A percentile compares a stretch with the other conserved stretches of the same genome.
These are phyloP conservation scores for Ciborinia camelliae DNA, from an alignment of 2,329 filamentous ascomycete genomes.

Conservation along the genomic window DNA sequence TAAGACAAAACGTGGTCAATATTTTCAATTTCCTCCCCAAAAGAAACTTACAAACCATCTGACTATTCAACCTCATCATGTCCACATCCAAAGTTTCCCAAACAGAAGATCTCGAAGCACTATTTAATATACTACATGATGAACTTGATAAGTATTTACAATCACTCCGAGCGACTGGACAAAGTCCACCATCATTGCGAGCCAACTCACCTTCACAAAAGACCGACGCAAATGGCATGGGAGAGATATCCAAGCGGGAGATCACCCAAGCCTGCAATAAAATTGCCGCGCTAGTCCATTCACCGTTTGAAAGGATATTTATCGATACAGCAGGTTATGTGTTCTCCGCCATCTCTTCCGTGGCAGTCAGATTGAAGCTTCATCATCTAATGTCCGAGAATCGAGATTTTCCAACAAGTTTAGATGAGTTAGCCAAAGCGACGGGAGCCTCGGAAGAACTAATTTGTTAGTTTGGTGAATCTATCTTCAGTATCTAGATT, in stretches of 20 bases:
- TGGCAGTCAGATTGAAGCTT: not conserved
- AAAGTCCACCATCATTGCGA: not conserved
- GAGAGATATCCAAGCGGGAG: not conserved
- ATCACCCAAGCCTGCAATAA: not conserved
- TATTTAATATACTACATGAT: not conserved
- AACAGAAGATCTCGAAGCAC: not conserved
- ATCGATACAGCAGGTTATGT: not conserved
- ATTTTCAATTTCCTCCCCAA: not conserved
- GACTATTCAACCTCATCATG: not conserved
- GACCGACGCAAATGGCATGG: too few species aligned
- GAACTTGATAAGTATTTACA: not conserved
- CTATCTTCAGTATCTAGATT: too few species aligned
- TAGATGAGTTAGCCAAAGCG: not conserved
- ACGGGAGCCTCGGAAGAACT: not conserved
- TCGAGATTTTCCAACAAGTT: not conserved
- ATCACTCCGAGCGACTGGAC: not conserved
- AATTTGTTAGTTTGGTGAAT: not conserved
- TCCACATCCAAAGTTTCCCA: not conserved
- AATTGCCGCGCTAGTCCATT: not conserved
- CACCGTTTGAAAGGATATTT: not conserved
- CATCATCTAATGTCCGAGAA: not conserved
- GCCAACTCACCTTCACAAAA: not conserved
- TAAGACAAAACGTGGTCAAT: too few species aligned
- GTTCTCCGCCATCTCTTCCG: not conserved
- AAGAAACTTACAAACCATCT: not conserved